Evolutionary conservation across 2,329 filamentous ascomycete genomes (phyloP).

Genomic region (Mycosphaerella sp.): DNA sequence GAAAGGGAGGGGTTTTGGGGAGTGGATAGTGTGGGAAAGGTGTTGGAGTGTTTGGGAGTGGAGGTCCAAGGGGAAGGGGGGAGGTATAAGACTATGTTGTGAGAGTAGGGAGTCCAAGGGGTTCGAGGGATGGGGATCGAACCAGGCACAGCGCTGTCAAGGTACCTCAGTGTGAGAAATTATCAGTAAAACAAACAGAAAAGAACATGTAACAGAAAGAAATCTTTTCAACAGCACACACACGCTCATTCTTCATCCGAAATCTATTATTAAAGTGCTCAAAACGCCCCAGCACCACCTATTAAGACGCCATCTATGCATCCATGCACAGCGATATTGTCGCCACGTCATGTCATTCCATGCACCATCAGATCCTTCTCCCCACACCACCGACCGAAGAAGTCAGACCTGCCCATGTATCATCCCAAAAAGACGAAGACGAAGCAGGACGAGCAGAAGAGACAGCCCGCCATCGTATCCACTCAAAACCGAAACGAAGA

Average conservation of each 20-base stretch:
- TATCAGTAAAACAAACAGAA: too few species aligned
- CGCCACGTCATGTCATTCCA: not conserved
- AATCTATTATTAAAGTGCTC: not conserved
- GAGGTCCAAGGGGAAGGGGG: slow-evolving; percentile 36
- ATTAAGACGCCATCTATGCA: not conserved
- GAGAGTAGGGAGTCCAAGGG: not conserved
- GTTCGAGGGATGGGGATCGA: not conserved
- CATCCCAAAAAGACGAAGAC: not conserved
- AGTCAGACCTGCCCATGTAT: not conserved
- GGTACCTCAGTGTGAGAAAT: too few species aligned
- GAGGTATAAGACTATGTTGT: slow-evolving; percentile 37
- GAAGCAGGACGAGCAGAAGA: not conserved
- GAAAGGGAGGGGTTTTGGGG: slow-evolving; percentile 54
- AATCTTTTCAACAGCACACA: not conserved
- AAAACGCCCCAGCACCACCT: not conserved
- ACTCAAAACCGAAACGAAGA: not conserved
- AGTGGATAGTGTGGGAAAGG: slow-evolving; percentile 53
- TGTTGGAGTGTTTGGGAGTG: slow-evolving; percentile 49
- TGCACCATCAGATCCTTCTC: too few species aligned
- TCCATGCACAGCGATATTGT: not conserved
- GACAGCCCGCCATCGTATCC: not conserved
- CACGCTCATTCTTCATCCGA: not conserved
- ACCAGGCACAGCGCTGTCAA: too few species aligned
- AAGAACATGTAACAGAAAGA: too few species aligned
- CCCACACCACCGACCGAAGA: not conserved